These are phyloP conservation scores for Alternaria hordeiaustralica DNA, from an alignment of 2,329 filamentous ascomycete species.

Conservation along the genomic window DNA sequence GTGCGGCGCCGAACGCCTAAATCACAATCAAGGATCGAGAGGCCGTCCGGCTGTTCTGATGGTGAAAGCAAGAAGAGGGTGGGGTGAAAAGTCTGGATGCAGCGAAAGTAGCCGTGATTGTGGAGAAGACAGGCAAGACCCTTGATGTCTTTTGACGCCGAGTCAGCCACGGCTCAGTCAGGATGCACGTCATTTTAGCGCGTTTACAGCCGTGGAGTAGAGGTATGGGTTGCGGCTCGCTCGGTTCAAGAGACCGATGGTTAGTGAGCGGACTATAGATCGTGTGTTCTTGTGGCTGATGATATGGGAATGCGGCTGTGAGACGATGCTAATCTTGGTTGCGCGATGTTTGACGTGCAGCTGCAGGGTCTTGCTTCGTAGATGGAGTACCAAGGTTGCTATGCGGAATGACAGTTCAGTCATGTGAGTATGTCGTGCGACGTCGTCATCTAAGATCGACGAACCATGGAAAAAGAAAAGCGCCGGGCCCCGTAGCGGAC, in stretches of 20 bases:
- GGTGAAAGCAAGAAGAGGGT: slow-evolving; percentile 13
- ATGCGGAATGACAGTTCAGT: background rate
- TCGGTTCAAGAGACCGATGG: slow-evolving; percentile 23
- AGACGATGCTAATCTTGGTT: background rate
- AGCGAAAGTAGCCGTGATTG: slow-evolving; percentile 16
- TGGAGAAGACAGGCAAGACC: slow-evolving; percentile 28
- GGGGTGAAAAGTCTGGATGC: slow-evolving; percentile 25
- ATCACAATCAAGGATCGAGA: slow-evolving; percentile 2
- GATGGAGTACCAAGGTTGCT: background rate
- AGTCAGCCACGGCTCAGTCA: slow-evolving; percentile 22
- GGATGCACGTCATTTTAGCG: slow-evolving; percentile 35
- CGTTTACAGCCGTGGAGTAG: slow-evolving; percentile 23
- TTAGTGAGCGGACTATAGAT: slow-evolving; percentile 11
- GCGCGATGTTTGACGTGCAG: slow-evolving; percentile 8
- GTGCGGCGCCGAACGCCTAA: slow-evolving; percentile 10
- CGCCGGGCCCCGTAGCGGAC: slow-evolving; percentile 1
- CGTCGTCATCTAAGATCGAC: slow-evolving; percentile 11
- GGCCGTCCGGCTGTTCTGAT: slow-evolving; percentile 5
- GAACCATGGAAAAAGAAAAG: slow-evolving; percentile 14
- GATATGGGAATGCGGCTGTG: slow-evolving; percentile 6
- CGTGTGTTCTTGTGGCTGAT: slow-evolving; percentile 8
- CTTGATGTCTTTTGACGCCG: slow-evolving; percentile 12
- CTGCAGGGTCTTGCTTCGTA: slow-evolving; percentile 3
- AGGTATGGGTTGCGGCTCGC: slow-evolving; percentile 18
- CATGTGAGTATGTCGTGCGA: slow-evolving; percentile 1